Evolutionary conservation across 2,329 filamentous ascomycete genomes (phyloP).

Genomic region (Cytospora mali): DNA sequence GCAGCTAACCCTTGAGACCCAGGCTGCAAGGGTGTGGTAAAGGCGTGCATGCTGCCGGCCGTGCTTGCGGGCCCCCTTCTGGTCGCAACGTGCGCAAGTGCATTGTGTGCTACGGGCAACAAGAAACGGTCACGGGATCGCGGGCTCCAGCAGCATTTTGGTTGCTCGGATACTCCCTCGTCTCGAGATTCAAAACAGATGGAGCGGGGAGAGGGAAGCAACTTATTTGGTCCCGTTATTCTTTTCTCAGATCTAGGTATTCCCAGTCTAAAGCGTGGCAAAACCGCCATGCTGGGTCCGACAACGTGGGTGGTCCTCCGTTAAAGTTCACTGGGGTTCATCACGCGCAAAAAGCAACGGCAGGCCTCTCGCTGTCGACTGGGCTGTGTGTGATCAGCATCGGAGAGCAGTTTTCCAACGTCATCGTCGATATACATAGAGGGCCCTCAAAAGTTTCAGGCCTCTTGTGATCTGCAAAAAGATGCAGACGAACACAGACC

Average conservation of each 20-base stretch:
- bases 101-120: not conserved
- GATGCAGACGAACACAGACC: not conserved
- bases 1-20: constrained; percentile 10
- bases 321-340: not conserved
- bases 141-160: not conserved
- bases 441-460: not conserved
- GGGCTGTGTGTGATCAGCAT: not conserved
- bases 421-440: not conserved
- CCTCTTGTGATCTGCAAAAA: not conserved
- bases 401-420: not conserved
- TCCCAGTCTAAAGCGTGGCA: not conserved
- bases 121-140: constrained; percentile 13
- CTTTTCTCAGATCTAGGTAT: not conserved
- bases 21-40: constrained; percentile 8
- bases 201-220: not conserved
- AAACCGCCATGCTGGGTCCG: not conserved
- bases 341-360: not conserved
- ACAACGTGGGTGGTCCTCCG: not conserved
- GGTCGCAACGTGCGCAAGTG: not conserved
- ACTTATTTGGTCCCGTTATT: not conserved
- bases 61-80: not conserved
- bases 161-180: constrained; percentile 2
- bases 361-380: not conserved
- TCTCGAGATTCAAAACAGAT: constrained; percentile 5
- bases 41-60: not conserved